These are phyloP conservation scores for Vigna nakashimae DNA, from an alignment of 306 rosid species.

Conservation along the genomic window DNA sequence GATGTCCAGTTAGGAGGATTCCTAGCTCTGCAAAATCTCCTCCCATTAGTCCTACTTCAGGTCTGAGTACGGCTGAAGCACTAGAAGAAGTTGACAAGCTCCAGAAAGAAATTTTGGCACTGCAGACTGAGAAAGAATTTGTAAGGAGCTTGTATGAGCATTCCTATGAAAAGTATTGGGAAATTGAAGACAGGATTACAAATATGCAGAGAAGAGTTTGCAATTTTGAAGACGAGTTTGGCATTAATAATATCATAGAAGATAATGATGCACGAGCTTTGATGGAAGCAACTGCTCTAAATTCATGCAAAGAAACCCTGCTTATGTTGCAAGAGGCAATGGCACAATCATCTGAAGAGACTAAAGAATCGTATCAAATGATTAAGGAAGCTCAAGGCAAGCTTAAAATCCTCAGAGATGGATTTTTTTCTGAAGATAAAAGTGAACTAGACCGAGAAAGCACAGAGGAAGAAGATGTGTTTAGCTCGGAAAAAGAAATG, in stretches of 20 bases:
- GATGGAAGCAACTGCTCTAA: constrained; percentile 85
- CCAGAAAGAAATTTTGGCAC: constrained; percentile 76
- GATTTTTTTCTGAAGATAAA: constrained; percentile 46
- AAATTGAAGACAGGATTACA: constrained; percentile 66
- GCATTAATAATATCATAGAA: constrained; percentile 56
- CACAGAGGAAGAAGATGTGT: constrained; percentile 49
- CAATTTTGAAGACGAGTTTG: constrained; percentile 76
- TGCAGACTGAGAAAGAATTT: constrained; percentile 93
- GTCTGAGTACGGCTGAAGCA: constrained; percentile 71
- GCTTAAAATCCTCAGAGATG: constrained; percentile 56
- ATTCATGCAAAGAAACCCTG: constrained; percentile 75
- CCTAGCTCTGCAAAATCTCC: constrained; percentile 48
- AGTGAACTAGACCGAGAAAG: constrained; percentile 18
- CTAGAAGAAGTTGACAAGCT: constrained; percentile 66
- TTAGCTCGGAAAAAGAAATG: constrained; percentile 46
- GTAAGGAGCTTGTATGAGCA: constrained; percentile 76
- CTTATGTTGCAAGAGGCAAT: constrained; percentile 62
- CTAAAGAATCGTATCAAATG: constrained; percentile 54
- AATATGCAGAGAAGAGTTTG: constrained; percentile 71
- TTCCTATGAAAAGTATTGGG: constrained; percentile 75
- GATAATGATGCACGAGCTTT: constrained; percentile 81
- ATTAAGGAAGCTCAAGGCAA: constrained; percentile 57
- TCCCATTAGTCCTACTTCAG: constrained; percentile 51
- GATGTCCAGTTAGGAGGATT: constrained; percentile 43
- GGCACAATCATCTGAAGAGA: constrained; percentile 62